Evolutionary conservation across 257 asterid species (phyloP).

Genomic region (Cynanchum wilfordii): DNA sequence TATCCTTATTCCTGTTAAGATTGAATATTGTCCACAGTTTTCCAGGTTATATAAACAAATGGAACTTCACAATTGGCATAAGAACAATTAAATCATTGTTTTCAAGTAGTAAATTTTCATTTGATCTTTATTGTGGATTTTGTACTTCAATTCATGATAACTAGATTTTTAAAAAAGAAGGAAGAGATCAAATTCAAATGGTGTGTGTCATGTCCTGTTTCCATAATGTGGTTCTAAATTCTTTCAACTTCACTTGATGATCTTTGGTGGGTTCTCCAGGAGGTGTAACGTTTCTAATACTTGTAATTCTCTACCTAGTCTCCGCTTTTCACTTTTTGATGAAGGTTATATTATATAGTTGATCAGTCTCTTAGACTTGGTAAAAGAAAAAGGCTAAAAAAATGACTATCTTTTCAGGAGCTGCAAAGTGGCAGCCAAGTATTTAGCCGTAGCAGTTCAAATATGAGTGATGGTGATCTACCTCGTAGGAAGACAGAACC

Average conservation of each 20-base stretch:
- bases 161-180: not conserved
- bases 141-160: not conserved
- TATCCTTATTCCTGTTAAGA: not conserved
- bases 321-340: not conserved
- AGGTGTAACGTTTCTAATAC: not conserved
- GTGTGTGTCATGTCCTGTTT: not conserved
- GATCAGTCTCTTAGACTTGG: not conserved
- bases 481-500: slow-evolving; percentile 77
- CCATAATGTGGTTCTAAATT: not conserved
- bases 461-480: slow-evolving; percentile 56
- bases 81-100: not conserved
- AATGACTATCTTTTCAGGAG: slow-evolving; percentile 41
- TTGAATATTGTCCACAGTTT: not conserved
- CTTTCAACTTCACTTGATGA: not conserved
- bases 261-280: not conserved
- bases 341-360: not conserved
- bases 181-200: not conserved
- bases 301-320: not conserved
- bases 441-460: slow-evolving; percentile 71
- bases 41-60: not conserved
- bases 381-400: not conserved
- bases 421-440: slow-evolving; percentile 48
- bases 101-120: not conserved
- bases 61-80: not conserved
- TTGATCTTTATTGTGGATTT: not conserved